These are phyloP conservation scores for Geotrichum klebahnii DNA, from an alignment of 1,139 yeast species.

Conservation along the genomic window DNA sequence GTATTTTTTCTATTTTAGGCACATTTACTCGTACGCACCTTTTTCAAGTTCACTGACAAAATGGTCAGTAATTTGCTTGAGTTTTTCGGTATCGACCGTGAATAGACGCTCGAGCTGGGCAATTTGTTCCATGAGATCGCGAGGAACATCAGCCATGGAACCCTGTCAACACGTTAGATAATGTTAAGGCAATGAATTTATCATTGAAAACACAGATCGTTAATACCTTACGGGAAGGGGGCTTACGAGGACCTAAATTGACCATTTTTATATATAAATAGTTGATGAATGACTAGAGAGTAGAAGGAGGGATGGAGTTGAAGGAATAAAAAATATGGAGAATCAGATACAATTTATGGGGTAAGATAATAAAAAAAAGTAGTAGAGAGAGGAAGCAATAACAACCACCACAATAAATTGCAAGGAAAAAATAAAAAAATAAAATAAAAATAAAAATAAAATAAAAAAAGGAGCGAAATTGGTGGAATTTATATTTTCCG, in stretches of 20 bases:
- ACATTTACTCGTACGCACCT: constrained; percentile 29
- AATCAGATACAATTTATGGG: too few relatives aligned
- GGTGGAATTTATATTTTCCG: background rate
- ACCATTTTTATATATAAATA: constrained; percentile 50
- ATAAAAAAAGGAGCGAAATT: background rate
- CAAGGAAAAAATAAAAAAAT: background rate
- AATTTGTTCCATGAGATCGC: constrained; percentile 56
- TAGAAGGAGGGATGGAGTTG: too few relatives aligned
- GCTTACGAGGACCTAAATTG: constrained; percentile 78
- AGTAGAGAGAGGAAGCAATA: too few relatives aligned
- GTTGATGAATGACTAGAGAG: background rate
- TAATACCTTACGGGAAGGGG: constrained; percentile 73
- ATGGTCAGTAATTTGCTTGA: constrained; percentile 64
- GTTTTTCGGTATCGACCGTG: constrained; percentile 56
- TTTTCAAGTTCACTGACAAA: constrained; percentile 69
- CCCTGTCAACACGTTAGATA: constrained; percentile 41
- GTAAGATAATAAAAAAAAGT: too few relatives aligned
- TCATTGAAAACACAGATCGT: constrained; percentile 14
- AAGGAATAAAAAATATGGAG: too few relatives aligned
- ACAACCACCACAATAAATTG: too few relatives aligned
- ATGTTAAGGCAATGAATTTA: too few relatives aligned
- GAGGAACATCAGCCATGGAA: constrained; percentile 72
- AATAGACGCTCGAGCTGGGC: constrained; percentile 58
- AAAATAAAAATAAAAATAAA: background rate
- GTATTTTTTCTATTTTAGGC: constrained; percentile 17